Conservation (phyloP, 768 basidiomycete genomes). For the Lepiota venenata region DNA sequence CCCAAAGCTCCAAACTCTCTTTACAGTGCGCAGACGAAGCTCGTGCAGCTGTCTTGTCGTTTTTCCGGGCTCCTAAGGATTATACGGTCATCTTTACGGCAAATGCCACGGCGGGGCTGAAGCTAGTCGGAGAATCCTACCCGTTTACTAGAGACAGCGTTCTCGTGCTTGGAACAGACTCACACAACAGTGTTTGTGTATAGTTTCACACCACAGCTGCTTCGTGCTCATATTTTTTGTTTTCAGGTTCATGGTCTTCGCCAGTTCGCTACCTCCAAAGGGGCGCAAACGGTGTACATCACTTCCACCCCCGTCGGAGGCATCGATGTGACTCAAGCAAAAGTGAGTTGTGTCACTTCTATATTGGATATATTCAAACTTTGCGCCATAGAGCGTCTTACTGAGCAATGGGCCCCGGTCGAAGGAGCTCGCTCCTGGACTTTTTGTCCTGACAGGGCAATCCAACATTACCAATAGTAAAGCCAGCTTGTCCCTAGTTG, state of each 20-base stretch:
- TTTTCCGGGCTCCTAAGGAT: constrained; percentile 74
- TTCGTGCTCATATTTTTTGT: not conserved
- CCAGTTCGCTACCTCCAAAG: constrained; percentile 57
- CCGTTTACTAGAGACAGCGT: constrained; percentile 58
- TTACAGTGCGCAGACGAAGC: constrained; percentile 65
- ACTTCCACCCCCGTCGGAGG: constrained; percentile 63
- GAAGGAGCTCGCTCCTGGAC: constrained; percentile 42
- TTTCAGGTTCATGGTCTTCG: constrained; percentile 67
- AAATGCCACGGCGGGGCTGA: constrained; percentile 77
- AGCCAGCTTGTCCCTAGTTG: constrained; percentile 59
- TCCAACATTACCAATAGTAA: constrained; percentile 83
- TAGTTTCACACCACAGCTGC: not conserved
- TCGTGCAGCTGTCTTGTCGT: constrained; percentile 66
- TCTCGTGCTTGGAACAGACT: constrained; percentile 71
- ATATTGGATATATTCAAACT: not conserved
- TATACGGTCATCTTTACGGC: constrained; percentile 83
- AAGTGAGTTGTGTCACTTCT: constrained; percentile 40
- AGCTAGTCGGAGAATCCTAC: constrained; percentile 79
- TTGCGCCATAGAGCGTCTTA: constrained; percentile 47
- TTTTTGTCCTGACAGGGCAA: constrained; percentile 76
- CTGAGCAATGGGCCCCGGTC: constrained; percentile 45
- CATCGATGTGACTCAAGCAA: constrained; percentile 51
- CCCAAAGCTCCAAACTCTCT: constrained; percentile 64
- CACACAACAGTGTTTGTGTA: constrained; percentile 69
- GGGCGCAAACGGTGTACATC: constrained; percentile 62